phyloP scores from a whole-genome alignment of 805 yeast genomes.

The Myxozyma neglecta region DNA sequence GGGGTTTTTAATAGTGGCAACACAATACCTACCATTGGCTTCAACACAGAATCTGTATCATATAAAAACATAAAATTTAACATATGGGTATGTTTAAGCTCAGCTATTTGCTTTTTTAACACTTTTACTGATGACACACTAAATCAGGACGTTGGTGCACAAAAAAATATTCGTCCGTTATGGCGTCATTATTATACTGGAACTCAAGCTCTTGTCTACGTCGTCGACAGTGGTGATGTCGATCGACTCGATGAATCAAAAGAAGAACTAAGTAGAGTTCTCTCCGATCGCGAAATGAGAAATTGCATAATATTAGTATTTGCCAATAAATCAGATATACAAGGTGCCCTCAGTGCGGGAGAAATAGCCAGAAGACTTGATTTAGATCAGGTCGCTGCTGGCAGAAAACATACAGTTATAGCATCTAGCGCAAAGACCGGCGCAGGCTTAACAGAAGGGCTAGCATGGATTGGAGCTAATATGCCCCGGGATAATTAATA shows the following conservation, averaged over 20 bases:
- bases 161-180: slow-evolving; percentile 96
- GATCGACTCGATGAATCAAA: slow-evolving; percentile 97
- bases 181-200: slow-evolving; percentile 99
- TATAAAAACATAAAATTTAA: slow-evolving; percentile 78
- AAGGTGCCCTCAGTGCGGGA: slow-evolving; percentile 98
- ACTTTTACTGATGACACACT: not conserved
- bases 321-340: slow-evolving; percentile 98
- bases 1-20: slow-evolving; percentile 46
- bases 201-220: slow-evolving; percentile 97
- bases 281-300: slow-evolving; percentile 96
- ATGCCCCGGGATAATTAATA: slow-evolving; percentile 53
- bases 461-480: slow-evolving; percentile 93
- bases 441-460: slow-evolving; percentile 97
- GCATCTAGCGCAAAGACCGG: slow-evolving; percentile 99
- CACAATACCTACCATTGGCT: slow-evolving; percentile 69
- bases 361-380: slow-evolving; percentile 97
- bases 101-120: not conserved
- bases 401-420: slow-evolving; percentile 99
- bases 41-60: slow-evolving; percentile 83
- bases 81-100: slow-evolving; percentile 55
- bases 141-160: slow-evolving; percentile 94
- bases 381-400: slow-evolving; percentile 88
- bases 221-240: slow-evolving; percentile 96
- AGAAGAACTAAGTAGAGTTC: slow-evolving; percentile 97
- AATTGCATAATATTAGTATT: slow-evolving; percentile 93